Base-by-base conservation (phyloP, 441 rosid genomes). In the Manihot esculenta region DNA sequence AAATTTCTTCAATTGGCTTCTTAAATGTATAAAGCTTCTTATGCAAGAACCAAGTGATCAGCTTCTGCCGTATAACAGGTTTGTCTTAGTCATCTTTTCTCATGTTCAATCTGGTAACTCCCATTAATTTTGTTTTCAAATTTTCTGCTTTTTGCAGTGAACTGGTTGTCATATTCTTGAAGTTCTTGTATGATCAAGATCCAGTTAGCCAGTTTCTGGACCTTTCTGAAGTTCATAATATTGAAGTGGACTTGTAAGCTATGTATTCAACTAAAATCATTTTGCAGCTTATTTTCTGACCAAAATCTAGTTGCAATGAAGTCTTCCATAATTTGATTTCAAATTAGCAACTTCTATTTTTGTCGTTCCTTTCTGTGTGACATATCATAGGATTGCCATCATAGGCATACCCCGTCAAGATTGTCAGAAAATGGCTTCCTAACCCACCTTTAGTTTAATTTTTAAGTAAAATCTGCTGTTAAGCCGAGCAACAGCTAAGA, bases 41-140 rank as follows among this genome's bases (percentile, higher is more conserved):
- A 92, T 89, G 95, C 91, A 88, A 84, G 96, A 92, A 80, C 93
- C 97, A 75, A 89, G 86, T 61, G 99, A 94, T 82, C 97, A 89
- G 85, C 90, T 84, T 83, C 81, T 78, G 35, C 84, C 84, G 33
- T 89, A 82, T 81, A 89, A 90, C 79, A 87, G 97, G 97, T 92
- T 75, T 76, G 87, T 75, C 58, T 67, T 62, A 30, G 38, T 9
- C 65, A 23, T 66, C 17, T 10, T 71, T 68, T 66, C 77, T 73
- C 45, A 30, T 41, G 72, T 74, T 73, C 47, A 45, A 55, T 49
- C 23, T 56, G 53, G 50, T 70, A 12, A 24, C 51, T 65, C 65
- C 61, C 66, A 68, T 72, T 26, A 47, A 56, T 35, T 76, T 65
- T 71, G 49, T 54, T 14, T 65, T 73, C 66, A 66, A 73, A 77